A percentile compares a stretch with the other conserved stretches of the same genome.
Conservation (phyloP, 73 alveolate species). For the Blepharisma japonicum region DNA sequence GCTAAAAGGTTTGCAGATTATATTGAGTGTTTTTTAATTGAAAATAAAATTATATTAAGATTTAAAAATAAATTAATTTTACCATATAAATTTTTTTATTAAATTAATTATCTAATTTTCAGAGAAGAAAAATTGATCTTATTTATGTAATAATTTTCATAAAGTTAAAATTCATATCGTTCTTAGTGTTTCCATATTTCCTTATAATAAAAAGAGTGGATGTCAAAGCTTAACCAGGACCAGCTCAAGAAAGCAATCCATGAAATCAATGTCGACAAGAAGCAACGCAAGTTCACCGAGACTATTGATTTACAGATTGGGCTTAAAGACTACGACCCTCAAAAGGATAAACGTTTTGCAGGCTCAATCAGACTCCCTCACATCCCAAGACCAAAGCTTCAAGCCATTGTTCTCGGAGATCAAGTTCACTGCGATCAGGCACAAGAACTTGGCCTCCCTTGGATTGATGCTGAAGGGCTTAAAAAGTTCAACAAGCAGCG, state of each 20-base stretch:
- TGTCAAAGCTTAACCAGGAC: conserved; percentile 51
- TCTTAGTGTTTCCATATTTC: no score
- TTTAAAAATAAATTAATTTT: no score
- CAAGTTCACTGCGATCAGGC: conserved; percentile 98
- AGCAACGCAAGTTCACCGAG: conserved; percentile 95
- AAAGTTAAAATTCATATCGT: no score
- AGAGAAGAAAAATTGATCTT: no score
- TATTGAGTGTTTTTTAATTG: no score
- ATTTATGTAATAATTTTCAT: no score
- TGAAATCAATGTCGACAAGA: conserved; percentile 64
- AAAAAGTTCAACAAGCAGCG: conserved; percentile 95
- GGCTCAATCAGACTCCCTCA: conserved; percentile 98
- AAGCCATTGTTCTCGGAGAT: conserved; percentile 99
- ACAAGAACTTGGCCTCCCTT: conserved; percentile 84
- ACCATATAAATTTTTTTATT: no score
- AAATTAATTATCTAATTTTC: no score
- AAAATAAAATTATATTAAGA: no score
- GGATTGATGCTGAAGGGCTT: conserved; percentile 87
- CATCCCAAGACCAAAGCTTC: conserved; percentile 96
- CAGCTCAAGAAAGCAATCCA: conserved; percentile 60
- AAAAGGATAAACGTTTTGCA: conserved; percentile 99
- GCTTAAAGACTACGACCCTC: conserved; percentile 99
- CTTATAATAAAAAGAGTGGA: background rate
- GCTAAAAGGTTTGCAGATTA: no score
- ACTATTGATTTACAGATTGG: conserved; percentile 98